phyloP scores from a whole-genome alignment of 371 early-diverging fungal genomes.

The Haplosporangium sp. region DNA sequence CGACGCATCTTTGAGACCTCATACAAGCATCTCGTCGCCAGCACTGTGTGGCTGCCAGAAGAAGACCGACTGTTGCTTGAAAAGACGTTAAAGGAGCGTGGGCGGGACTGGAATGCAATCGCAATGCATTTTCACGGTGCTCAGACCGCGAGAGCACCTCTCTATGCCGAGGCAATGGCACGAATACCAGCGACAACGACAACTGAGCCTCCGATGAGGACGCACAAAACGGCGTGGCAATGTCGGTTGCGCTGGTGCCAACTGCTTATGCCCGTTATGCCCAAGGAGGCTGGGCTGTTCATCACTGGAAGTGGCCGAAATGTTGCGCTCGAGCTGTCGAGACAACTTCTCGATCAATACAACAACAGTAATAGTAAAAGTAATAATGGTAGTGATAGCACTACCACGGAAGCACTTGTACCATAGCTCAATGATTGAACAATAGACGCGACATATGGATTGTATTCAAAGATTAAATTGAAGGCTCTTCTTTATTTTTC shows the following conservation, averaged over 20 bases:
- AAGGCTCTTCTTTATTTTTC: conserved; percentile 10
- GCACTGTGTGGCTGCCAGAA: conserved; percentile 32
- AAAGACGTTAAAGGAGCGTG: conserved; percentile 9
- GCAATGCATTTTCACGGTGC: conserved; percentile 29
- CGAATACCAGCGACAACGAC: neutral
- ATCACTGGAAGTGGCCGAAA: conserved; percentile 4
- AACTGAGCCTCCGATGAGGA: conserved; percentile 7
- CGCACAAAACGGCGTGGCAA: conserved; percentile 42
- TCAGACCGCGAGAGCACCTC: conserved; percentile 31
- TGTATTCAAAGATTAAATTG: too few species aligned
- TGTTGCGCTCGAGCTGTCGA: conserved; percentile 21
- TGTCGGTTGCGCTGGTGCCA: conserved; percentile 43
- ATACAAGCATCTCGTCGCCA: conserved; percentile 25
- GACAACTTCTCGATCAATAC: conserved; percentile 11
- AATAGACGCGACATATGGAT: too few species aligned
- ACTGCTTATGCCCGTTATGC: conserved; percentile 37
- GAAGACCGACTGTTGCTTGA: conserved; percentile 25
- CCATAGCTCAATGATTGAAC: too few species aligned
- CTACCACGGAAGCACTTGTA: too few species aligned
- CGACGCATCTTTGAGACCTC: conserved; percentile 38
- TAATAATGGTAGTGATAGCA: too few species aligned
- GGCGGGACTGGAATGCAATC: conserved; percentile 34
- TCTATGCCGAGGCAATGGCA: conserved; percentile 5
- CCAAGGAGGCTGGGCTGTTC: conserved; percentile 5
- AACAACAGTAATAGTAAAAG: neutral